A percentile compares a stretch with the other conserved stretches of the same genome.
These are phyloP conservation scores for Syzygium oleosum DNA, from an alignment of 345 rosid genomes.

Conservation along the genomic window DNA sequence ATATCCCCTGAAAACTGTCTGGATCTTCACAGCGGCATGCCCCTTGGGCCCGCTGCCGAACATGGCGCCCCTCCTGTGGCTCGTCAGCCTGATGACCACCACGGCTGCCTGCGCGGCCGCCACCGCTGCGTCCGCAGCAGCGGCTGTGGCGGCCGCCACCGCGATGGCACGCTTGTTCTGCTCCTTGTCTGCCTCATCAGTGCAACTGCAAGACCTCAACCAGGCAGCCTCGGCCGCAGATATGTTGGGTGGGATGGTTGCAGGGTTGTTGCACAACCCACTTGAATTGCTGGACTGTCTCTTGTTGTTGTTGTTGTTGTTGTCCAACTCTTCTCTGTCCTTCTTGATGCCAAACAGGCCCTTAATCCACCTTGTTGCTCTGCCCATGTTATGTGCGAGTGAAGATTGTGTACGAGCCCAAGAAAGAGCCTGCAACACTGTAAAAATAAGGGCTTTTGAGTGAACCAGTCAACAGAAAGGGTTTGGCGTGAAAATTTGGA, in stretches of 20 bases:
- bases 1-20: slow-evolving; percentile 58
- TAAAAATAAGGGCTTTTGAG: not conserved
- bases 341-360: slow-evolving; percentile 62
- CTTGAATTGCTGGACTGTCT: slow-evolving; percentile 14
- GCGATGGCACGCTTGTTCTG: slow-evolving; percentile 68
- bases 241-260: slow-evolving; percentile 28
- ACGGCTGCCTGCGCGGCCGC: slow-evolving; percentile 66
- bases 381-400: slow-evolving; percentile 34
- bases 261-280: slow-evolving; percentile 19
- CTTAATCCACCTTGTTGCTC: slow-evolving; percentile 76
- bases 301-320: slow-evolving; percentile 19
- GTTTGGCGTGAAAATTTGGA: not conserved
- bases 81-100: slow-evolving; percentile 49
- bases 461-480: not conserved
- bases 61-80: slow-evolving; percentile 36
- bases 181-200: slow-evolving; percentile 48
- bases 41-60: slow-evolving; percentile 25
- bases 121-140: slow-evolving; percentile 71
- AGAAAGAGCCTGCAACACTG: not conserved
- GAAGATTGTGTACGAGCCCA: not conserved
- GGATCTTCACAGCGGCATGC: slow-evolving; percentile 64
- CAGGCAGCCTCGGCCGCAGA: slow-evolving; percentile 36
- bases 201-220: slow-evolving; percentile 37
- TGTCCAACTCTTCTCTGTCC: slow-evolving; percentile 12
- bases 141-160: slow-evolving; percentile 71